Evolutionary conservation across 2,329 filamentous ascomycete species (phyloP).

Genomic region (Verticillium longisporum): DNA sequence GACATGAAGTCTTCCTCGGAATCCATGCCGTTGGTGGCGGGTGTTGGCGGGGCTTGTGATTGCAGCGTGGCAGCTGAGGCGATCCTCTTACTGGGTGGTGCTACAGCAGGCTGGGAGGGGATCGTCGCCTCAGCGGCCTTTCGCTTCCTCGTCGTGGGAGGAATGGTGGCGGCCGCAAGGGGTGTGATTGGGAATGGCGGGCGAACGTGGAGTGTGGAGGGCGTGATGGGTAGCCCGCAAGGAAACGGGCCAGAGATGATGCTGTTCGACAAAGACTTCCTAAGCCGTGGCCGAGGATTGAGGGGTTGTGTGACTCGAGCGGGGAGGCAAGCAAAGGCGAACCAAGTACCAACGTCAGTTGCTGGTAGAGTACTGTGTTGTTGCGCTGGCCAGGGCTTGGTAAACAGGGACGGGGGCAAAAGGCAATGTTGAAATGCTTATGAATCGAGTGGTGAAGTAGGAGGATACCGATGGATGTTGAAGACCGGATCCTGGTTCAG

Average conservation of each 20-base stretch:
- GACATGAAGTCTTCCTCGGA: constrained; percentile 94
- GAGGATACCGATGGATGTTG: neutral
- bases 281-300: neutral
- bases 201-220: neutral
- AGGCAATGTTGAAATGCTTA: neutral
- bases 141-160: constrained; percentile 52
- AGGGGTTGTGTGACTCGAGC: neutral
- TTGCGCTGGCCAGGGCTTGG: too few species aligned
- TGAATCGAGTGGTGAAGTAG: neutral
- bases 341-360: neutral
- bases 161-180: constrained; percentile 44
- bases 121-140: constrained; percentile 61
- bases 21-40: constrained; percentile 69
- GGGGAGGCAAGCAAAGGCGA: neutral
- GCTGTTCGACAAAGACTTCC: neutral
- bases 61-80: constrained; percentile 40
- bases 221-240: neutral
- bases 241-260: neutral
- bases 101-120: constrained; percentile 35
- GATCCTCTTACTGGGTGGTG: constrained; percentile 44
- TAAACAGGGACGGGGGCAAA: neutral
- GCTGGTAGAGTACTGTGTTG: neutral
- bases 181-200: neutral
- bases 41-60: constrained; percentile 47
- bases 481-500: neutral